These are phyloP conservation scores for Setomelanomma holmii DNA, from an alignment of 2,329 filamentous ascomycete species.

Conservation along the genomic window DNA sequence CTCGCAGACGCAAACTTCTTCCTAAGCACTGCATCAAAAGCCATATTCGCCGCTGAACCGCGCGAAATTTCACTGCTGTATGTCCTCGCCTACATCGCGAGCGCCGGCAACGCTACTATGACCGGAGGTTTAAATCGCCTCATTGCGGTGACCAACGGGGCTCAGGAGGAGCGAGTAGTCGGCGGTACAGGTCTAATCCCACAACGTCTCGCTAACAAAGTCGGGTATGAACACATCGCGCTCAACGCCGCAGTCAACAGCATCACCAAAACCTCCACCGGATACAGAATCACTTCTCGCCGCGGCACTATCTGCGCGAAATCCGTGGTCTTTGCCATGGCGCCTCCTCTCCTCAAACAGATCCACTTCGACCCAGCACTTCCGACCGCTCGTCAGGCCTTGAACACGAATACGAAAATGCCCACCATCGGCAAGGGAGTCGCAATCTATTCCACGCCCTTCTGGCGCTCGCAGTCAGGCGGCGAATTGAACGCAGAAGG, in stretches of 20 bases:
- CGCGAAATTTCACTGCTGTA: constrained; percentile 24
- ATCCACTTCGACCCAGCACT: constrained; percentile 60
- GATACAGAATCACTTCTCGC: constrained; percentile 21
- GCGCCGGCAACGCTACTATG: constrained; percentile 25
- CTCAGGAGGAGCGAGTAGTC: constrained; percentile 26
- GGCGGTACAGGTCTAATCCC: constrained; percentile 32
- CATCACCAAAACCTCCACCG: constrained; percentile 15
- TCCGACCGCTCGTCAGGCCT: constrained; percentile 49
- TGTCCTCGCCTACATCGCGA: constrained; percentile 26
- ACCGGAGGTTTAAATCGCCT: constrained; percentile 21
- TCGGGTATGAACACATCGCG: constrained; percentile 21
- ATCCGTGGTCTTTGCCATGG: constrained; percentile 59
- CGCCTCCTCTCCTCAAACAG: constrained; percentile 54
- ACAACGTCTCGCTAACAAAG: constrained; percentile 16
- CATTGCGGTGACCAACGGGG: constrained; percentile 14
- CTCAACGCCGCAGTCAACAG: constrained; percentile 23
- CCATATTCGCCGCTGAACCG: constrained; percentile 20
- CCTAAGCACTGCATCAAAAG: constrained; percentile 16
- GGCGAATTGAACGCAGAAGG: constrained; percentile 52
- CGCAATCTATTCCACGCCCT: constrained; percentile 54
- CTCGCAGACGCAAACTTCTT: constrained; percentile 16
- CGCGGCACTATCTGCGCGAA: constrained; percentile 43
- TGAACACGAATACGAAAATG: constrained; percentile 47
- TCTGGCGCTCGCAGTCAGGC: constrained; percentile 50
- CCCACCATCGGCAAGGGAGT: constrained; percentile 63